Evolutionary conservation across 805 yeast species (phyloP).

Genomic region (Barnettozyma populi): DNA sequence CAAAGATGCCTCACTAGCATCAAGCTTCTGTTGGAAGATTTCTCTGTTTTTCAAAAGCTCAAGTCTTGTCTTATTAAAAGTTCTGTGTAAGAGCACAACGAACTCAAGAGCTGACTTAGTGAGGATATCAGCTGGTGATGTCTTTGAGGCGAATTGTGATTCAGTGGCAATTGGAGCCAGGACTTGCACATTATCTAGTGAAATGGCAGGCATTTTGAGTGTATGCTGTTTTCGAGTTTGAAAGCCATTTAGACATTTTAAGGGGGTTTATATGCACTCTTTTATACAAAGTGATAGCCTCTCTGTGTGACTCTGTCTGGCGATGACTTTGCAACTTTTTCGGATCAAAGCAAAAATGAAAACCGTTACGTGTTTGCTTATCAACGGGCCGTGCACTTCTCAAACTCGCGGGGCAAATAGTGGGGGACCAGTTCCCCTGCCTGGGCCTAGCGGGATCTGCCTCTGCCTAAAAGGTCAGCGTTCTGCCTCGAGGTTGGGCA

Average conservation of each 20-base stretch:
- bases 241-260: neutral
- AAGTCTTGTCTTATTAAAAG: slow-evolving; percentile 57
- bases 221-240: neutral
- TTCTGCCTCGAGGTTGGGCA: neutral
- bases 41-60: slow-evolving; percentile 57
- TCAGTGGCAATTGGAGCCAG: slow-evolving; percentile 28
- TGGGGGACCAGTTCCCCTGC: slow-evolving; percentile 1
- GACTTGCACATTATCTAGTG: slow-evolving; percentile 31
- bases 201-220: slow-evolving; percentile 16
- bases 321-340: neutral
- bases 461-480: neutral
- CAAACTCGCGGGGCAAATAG: slow-evolving; percentile 2
- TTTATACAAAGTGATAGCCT: too few relatives aligned
- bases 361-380: neutral
- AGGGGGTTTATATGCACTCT: neutral
- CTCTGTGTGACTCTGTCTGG: neutral
- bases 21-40: slow-evolving; percentile 51
- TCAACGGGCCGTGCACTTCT: neutral
- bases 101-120: slow-evolving; percentile 51
- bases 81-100: slow-evolving; percentile 65
- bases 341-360: slow-evolving; percentile 2
- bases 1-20: slow-evolving; percentile 37
- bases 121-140: slow-evolving; percentile 33
- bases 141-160: slow-evolving; percentile 33
- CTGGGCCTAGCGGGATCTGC: neutral